Base-by-base conservation (phyloP, 768 basidiomycete genomes). In the Coprinopsis marcescibilis region DNA sequence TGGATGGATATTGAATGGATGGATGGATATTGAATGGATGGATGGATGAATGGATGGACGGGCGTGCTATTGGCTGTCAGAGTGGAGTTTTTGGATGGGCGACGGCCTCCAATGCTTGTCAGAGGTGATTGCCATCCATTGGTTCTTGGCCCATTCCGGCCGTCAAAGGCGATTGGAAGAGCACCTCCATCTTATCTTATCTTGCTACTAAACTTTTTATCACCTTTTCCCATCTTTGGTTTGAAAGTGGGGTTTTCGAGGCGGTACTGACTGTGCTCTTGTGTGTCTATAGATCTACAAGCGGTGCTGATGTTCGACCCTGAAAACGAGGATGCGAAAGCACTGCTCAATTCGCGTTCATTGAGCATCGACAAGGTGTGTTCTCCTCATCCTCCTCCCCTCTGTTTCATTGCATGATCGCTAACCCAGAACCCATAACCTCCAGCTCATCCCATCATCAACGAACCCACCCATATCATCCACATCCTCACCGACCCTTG, bases 261-360 rank as follows among this genome's bases (percentile, higher is more conserved):
- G 17, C 3, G 11, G 24, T 11, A 43, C 23, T 29, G 45, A 36
- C 12, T 17, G 33, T 27, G n/a, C 14, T 49, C 48, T 47, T 35
- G 21, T 37, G 42, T 33, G 20, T 19, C 44, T 55, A 8, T 51
- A 87, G 85, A 87, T 62, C 66, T 87, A 20, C 75, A 83, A 53
- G 80, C 81, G 20, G 81, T 82, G 30, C 62, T 86, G 36, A 69
- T 60, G 30, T 71, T 70, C 17, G 83, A 86, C 50, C 83, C 85
- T 36, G 80, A 79, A 57, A 81, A 87, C 62, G 71, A 76, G 42
- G 85, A 85, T 57, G 85, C 83, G 19, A 77, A 76, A 51, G 69
- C 74, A 2, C 64, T 85, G 45, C 65, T 81, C 21, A 70, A 80
- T 64, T 68, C 76, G 60, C 68, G 76, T 48, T 65, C 77, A 50